Evolutionary conservation across 306 rosid species (phyloP).

Genomic region (Pterocarpus macrocarpus): DNA sequence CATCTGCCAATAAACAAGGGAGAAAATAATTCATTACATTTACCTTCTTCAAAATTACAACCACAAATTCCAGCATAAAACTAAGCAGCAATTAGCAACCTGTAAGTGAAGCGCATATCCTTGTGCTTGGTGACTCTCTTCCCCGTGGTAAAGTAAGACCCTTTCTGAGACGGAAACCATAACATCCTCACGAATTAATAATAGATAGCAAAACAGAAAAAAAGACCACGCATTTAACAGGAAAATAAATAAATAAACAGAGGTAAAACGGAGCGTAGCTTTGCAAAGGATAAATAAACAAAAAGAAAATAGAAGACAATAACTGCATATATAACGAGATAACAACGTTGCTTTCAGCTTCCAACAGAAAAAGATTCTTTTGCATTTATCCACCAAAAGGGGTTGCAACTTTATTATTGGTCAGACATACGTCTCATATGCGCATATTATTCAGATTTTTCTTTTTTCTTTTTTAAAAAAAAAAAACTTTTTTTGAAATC

Average conservation of each 20-base stretch:
- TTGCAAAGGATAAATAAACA: slow-evolving; percentile 3
- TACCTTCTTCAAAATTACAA: slow-evolving; percentile 12
- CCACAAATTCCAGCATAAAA: slow-evolving; percentile 21
- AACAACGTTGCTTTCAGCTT: background rate
- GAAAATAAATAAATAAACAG: background rate
- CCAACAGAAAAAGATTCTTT: background rate
- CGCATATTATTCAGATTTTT: background rate
- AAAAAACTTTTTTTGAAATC: background rate
- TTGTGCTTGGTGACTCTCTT: slow-evolving; percentile 30
- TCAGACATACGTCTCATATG: background rate
- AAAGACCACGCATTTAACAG: background rate
- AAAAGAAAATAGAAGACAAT: background rate
- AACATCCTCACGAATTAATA: slow-evolving; percentile 1
- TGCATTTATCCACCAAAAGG: background rate
- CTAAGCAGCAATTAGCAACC: slow-evolving; percentile 39
- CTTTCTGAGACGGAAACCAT: slow-evolving; percentile 53
- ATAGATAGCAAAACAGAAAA: background rate
- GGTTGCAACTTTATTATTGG: background rate
- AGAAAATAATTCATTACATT: background rate
- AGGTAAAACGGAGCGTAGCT: background rate
- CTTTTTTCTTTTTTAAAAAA: background rate
- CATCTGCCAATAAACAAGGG: slow-evolving; percentile 48
- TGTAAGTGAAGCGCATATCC: slow-evolving; percentile 49
- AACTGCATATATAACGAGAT: background rate
- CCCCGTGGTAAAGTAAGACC: slow-evolving; percentile 43